These are phyloP conservation scores for Globisporangium irregulare DNA, from an alignment of 352 stramenopile genomes.

Conservation along the genomic window DNA sequence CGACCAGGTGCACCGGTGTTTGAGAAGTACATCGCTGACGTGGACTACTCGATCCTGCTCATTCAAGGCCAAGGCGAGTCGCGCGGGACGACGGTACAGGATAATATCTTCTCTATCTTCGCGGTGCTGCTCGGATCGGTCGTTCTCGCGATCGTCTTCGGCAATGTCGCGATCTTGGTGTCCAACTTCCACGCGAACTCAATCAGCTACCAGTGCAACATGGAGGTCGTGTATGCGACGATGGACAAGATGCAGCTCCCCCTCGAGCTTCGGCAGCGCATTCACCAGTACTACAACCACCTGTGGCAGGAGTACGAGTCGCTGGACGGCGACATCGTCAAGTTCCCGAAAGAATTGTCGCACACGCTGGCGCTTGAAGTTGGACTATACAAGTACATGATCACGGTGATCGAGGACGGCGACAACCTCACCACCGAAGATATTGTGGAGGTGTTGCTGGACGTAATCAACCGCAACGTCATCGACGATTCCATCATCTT, in stretches of 20 bases:
- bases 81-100: constrained; percentile 12
- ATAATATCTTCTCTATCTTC: constrained; percentile 46
- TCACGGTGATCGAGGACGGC: constrained; percentile 4
- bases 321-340: constrained; percentile 46
- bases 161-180: constrained; percentile 56
- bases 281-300: constrained; percentile 70
- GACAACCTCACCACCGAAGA: constrained; percentile 10
- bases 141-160: constrained; percentile 56
- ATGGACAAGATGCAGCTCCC: constrained; percentile 57
- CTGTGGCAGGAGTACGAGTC: constrained; percentile 68
- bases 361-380: constrained; percentile 67
- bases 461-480: constrained; percentile 4
- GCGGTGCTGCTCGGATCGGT: constrained; percentile 46
- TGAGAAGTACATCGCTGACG: constrained; percentile 29
- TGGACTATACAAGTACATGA: constrained; percentile 69
- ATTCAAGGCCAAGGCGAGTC: constrained; percentile 55
- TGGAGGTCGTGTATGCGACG: constrained; percentile 53
- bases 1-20: not conserved
- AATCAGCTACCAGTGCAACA: constrained; percentile 61
- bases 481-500: constrained; percentile 6
- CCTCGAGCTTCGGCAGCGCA: constrained; percentile 39
- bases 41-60: constrained; percentile 47
- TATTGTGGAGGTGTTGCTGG: constrained; percentile 5
- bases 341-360: constrained; percentile 53
- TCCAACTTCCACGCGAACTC: constrained; percentile 56